Conservation (phyloP, 768 basidiomycete species). For the Boletus eberwhitei region DNA sequence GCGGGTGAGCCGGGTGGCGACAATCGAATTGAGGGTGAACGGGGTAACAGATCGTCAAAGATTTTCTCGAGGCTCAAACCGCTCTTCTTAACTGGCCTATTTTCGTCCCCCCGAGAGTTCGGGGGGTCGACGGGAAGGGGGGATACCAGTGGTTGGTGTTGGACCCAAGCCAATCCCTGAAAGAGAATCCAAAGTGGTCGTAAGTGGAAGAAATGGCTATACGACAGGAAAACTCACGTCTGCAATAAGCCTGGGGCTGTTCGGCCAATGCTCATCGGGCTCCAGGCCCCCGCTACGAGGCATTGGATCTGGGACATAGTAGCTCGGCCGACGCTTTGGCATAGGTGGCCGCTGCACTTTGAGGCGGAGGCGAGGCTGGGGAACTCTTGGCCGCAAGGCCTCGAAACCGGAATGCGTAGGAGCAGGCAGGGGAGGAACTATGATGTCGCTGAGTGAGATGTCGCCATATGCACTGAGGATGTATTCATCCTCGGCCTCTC, state of each 20-base stretch:
- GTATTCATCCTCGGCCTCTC: slow-evolving; percentile 34
- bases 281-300: not conserved
- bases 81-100: not conserved
- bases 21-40: slow-evolving; percentile 18
- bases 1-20: slow-evolving; percentile 17
- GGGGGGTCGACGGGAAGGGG: not conserved
- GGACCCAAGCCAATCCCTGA: slow-evolving; percentile 11
- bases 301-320: slow-evolving; percentile 9
- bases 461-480: slow-evolving; percentile 45
- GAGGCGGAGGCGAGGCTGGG: slow-evolving; percentile 23
- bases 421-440: slow-evolving; percentile 30
- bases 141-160: slow-evolving; percentile 13
- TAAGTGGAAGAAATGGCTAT: not conserved
- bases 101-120: not conserved
- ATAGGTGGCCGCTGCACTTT: slow-evolving; percentile 27
- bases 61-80: slow-evolving; percentile 12
- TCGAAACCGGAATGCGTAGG: not conserved
- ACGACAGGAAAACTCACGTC: slow-evolving; percentile 11
- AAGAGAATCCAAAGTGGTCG: too few relatives aligned
- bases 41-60: slow-evolving; percentile 12
- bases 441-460: slow-evolving; percentile 38
- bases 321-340: slow-evolving; percentile 22
- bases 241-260: slow-evolving; percentile 7
- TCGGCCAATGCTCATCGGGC: slow-evolving; percentile 10
- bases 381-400: not conserved